Base-by-base conservation (phyloP, 345 rosid genomes). In the Brassica juncea region DNA sequence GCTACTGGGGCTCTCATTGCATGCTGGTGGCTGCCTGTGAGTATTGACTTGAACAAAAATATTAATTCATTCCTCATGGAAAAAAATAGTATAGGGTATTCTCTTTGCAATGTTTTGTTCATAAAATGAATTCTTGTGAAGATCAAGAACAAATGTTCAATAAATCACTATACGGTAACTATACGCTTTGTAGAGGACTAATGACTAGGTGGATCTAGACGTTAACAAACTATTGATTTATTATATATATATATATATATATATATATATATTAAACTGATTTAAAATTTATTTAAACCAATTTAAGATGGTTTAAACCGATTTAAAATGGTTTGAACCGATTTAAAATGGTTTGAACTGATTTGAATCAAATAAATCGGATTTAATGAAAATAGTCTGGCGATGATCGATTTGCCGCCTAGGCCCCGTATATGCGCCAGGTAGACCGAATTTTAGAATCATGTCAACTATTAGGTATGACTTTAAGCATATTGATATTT, bases 11-110 rank as follows among this genome's bases (percentile, higher is more conserved):
- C 86, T 49, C 57, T 84, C 77, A 49, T 83, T 30, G 60, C 80
- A 67, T 84, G 86, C 58, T 84, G 70, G 74, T 88, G 82, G 83
- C 87, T 92, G 3, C 97, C 94, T 82, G 94, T 92, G 84, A 52
- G 89, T 88, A 79, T 44, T 57, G 8, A 47, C 31, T 16, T 49
- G 61, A 47, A 63, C 60, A 62, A 25, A 4, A 25, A 25, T 14
- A 8, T 59, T 59, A 25, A 4, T 3, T 25, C 14, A 58, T 27
- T 25, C 15, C 11, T 61, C 9, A 5, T 34, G 12, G 60, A 75
- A 5, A 35, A 74, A 34, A 54, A 4, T 63, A 4, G 3, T 49
- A 11, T 42, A 8, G 28, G 58, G 32, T 73, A 30, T 47, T 62
- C 6, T 28, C 4, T 64, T 73, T 62, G 11, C 61, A 49, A 63